phyloP scores from a whole-genome alignment of 2,329 filamentous ascomycete species.

The Ambrosiella cleistominuta region DNA sequence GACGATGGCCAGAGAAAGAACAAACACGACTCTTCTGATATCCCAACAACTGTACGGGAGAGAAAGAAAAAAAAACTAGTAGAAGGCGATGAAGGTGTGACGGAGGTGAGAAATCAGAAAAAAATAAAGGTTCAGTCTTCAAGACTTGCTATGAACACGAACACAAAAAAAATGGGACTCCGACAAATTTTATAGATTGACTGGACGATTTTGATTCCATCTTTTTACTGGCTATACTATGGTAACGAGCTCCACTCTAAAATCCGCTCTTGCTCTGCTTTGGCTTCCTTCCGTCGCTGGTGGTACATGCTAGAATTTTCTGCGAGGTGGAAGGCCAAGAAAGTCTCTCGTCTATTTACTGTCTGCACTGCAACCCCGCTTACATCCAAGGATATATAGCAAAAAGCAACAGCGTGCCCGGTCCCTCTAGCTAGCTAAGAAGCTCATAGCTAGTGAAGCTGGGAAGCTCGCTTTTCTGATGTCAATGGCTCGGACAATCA shows the following conservation, averaged over 20 bases:
- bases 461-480: not conserved
- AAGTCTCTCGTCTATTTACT: not conserved
- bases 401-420: too few relatives aligned
- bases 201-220: not conserved
- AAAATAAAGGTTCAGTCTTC: not conserved
- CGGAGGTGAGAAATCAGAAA: conserved; percentile 13
- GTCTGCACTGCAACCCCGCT: not conserved
- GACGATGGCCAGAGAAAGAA: conserved; percentile 6
- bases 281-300: conserved; percentile 2
- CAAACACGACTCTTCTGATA: conserved; percentile 5
- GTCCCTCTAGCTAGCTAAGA: too few relatives aligned
- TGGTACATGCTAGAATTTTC: conserved; percentile 12
- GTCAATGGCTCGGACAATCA: not conserved
- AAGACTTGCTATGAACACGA: not conserved
- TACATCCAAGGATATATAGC: too few relatives aligned
- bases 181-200: conserved; percentile 10
- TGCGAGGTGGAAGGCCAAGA: conserved; percentile 8
- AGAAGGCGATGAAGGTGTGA: conserved; percentile 16
- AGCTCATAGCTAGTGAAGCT: not conserved
- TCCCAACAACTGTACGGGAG: conserved; percentile 12
- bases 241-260: conserved; percentile 2
- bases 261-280: not conserved
- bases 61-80: conserved; percentile 14
- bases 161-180: conserved; percentile 7
- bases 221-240: conserved; percentile 8